Evolutionary conservation across 2,329 filamentous ascomycete species (phyloP), one percentile per base, ranked within the genome.

Genomic region (Trichophyton equinum): DNA sequence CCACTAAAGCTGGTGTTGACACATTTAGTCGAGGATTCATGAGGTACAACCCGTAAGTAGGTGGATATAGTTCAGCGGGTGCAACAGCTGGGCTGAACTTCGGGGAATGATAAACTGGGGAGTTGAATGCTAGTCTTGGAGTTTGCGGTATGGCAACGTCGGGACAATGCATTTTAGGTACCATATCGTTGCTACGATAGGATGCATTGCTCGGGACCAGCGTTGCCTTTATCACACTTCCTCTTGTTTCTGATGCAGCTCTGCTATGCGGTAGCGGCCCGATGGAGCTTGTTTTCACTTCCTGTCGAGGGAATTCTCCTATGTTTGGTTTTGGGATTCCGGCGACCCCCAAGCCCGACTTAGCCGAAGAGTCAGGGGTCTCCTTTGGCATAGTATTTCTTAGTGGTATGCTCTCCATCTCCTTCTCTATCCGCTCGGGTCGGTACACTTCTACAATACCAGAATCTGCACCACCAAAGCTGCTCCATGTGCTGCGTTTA

Each of bases 401-500:
- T 3, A 53, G 22, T 18, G 25, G 49, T 30, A 33, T 53, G 5
- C 13, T 53, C 13, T 22, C 33, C n/a, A 30, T 33, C 22, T 20
- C 8, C 15, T 33, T 53, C 9, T 53, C 49, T n/a, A 33, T 5
- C 5, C 22, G 22, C 1, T 53, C 27, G n/a, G 49, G 49, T 6
- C 27, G 49, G 49, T 53, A 53, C 33, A 53, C 49, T 15, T 53
- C 49, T n/a, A 53, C 27, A 30, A 53, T 53, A 33, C 49, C 25
- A 7, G 49, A 53, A 53, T 53, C 25, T 57, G 30, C 55, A 7
- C 15, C 38, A 18, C 42, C 57, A 33, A 46, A 59, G 40, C 57
- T 59, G 18, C 38, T 59, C 57, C 57, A 59, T 20, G 33, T 59
- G 33, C 55, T 47, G 30, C 57, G 25, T 20, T 59, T 59, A 40